Percentiles rank a stretch among this genome's conserved stretches.
These are phyloP conservation scores for Cymbopogon flexuosus DNA, from an alignment of 202 grass and related monocot genomes.

Conservation along the genomic window DNA sequence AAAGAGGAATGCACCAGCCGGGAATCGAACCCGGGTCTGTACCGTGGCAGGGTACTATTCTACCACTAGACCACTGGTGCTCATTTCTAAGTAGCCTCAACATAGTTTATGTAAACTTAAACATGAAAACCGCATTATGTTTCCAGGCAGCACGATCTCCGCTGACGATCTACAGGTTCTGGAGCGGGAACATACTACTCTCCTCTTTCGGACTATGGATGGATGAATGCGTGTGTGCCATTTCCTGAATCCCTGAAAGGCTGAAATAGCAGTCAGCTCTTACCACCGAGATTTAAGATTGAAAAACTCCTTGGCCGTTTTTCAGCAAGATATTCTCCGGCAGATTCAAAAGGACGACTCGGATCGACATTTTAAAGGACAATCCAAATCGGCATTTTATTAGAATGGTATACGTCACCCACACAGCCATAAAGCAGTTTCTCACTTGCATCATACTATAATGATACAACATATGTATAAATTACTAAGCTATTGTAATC, in stretches of 20 bases:
- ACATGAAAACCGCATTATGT: no score
- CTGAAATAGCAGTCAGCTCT: background rate
- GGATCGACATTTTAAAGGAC: background rate
- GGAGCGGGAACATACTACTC: no score
- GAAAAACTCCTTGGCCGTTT: background rate
- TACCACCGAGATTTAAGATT: background rate
- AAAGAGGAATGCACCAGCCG: conserved; percentile 56
- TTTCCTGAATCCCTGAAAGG: background rate
- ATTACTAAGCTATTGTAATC: conserved; percentile 5
- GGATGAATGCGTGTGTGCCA: no score
- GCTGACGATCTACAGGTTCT: no score
- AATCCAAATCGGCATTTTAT: background rate
- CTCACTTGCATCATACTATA: background rate
- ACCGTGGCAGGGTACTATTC: conserved; percentile 99
- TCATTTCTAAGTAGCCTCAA: no score
- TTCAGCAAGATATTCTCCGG: background rate
- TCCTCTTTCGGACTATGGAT: no score
- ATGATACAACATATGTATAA: background rate
- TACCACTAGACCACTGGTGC: conserved; percentile 99
- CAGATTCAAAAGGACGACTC: background rate
- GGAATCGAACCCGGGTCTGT: conserved; percentile 98
- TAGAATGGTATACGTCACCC: background rate
- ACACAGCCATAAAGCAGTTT: background rate
- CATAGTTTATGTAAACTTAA: no score
- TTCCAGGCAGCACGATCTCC: no score